Conservation (phyloP, 2,329 filamentous ascomycete species). For the Cladophialophora immunda region DNA sequence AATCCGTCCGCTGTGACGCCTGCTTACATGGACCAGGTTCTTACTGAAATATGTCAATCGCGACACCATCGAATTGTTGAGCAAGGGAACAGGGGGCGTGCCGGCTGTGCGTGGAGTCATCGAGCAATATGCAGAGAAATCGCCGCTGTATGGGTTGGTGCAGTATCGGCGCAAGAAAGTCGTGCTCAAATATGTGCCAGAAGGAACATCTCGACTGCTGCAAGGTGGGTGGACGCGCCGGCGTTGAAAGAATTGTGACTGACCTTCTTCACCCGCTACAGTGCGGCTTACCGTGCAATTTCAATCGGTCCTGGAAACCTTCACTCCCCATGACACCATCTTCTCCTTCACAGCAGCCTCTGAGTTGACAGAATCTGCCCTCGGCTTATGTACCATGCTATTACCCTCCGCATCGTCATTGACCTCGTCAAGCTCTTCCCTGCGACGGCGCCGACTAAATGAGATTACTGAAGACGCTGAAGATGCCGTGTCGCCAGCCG, state of each 20-base stretch:
- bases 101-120: conserved; percentile 82
- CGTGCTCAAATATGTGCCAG: conserved; percentile 89
- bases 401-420: conserved; percentile 88
- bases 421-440: conserved; percentile 82
- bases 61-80: conserved; percentile 84
- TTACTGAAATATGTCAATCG: conserved; percentile 89
- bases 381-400: conserved; percentile 87
- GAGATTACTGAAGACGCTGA: conserved; percentile 90
- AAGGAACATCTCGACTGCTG: conserved; percentile 86
- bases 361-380: conserved; percentile 84
- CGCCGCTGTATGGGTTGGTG: conserved; percentile 90
- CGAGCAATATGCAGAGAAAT: conserved; percentile 79
- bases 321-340: conserved; percentile 85
- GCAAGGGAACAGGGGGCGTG: conserved; percentile 80
- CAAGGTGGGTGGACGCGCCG: conserved; percentile 72
- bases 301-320: conserved; percentile 68
- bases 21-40: conserved; percentile 70
- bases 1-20: conserved; percentile 2
- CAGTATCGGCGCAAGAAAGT: conserved; percentile 90
- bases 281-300: conserved; percentile 81
- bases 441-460: conserved; percentile 78
- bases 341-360: conserved; percentile 78
- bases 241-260: conserved; percentile 18
- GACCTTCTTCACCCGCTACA: conserved; percentile 50
- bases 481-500: conserved; percentile 18